Conservation (phyloP, 2,329 filamentous ascomycete genomes). For the Botrytis byssoidea region DNA sequence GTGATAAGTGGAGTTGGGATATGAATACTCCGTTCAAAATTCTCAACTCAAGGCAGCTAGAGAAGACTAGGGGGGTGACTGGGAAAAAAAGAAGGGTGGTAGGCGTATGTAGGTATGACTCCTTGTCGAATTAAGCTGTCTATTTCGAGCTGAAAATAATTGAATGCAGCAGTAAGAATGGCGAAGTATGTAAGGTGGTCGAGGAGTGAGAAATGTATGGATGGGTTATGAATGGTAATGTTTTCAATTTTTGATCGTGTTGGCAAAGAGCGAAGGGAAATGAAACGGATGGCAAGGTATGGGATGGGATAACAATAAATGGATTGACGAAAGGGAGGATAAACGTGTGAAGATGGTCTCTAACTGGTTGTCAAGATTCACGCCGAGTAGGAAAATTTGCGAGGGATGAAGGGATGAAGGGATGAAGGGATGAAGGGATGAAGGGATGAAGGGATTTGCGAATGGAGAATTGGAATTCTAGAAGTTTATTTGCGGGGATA, state of each 20-base stretch:
- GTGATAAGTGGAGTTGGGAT: constrained; percentile 21
- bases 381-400: constrained; percentile 10
- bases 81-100: background rate
- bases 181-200: background rate
- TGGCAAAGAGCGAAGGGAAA: constrained; percentile 12
- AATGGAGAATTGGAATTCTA: constrained; percentile 14
- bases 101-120: constrained; percentile 14
- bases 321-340: background rate
- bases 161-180: constrained; percentile 5
- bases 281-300: background rate
- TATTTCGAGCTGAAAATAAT: constrained; percentile 7
- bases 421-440: background rate
- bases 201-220: constrained; percentile 1
- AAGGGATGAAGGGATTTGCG: constrained; percentile 1
- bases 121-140: background rate
- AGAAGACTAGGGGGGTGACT: background rate
- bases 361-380: constrained; percentile 2
- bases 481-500: constrained; percentile 13
- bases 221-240: constrained; percentile 13
- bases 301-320: background rate
- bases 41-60: constrained; percentile 7
- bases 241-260: background rate
- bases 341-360: background rate
- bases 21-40: constrained; percentile 7
- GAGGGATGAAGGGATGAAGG: constrained; percentile 3